phyloP scores from a whole-genome alignment of 2,329 filamentous ascomycete genomes.

The Colletotrichum gloeosporioides region DNA sequence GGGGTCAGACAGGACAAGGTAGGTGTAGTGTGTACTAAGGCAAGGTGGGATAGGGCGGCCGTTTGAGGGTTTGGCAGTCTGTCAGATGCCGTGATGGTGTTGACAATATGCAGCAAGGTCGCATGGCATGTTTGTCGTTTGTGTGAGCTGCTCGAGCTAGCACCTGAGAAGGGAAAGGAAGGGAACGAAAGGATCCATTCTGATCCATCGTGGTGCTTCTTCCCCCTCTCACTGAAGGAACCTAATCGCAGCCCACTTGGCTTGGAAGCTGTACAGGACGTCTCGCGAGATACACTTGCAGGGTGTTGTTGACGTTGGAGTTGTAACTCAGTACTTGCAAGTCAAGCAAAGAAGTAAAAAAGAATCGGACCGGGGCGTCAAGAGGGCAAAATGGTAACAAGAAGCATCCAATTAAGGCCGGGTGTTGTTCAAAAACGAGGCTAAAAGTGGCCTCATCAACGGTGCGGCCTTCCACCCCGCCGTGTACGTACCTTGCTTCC shows the following conservation, averaged over 20 bases:
- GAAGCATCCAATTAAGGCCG: not conserved
- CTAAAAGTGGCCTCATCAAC: constrained; percentile 17
- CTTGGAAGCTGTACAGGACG: not conserved
- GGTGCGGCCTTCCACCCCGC: not conserved
- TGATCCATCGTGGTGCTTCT: not conserved
- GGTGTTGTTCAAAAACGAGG: not conserved
- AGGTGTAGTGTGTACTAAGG: not conserved
- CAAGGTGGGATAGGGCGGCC: not conserved
- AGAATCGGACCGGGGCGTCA: not conserved
- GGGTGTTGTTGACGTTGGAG: not conserved
- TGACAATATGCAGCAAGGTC: not conserved
- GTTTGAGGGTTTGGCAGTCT: not conserved
- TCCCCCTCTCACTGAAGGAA: not conserved
- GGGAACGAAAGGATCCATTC: not conserved
- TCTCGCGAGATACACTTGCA: not conserved
- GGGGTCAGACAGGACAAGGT: not conserved
- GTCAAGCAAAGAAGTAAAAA: not conserved
- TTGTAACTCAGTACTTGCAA: not conserved
- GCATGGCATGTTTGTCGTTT: not conserved
- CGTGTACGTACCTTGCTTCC: not conserved
- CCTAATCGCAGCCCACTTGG: not conserved
- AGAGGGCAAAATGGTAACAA: not conserved
- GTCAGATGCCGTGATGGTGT: not conserved
- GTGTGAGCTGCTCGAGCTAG: not conserved
- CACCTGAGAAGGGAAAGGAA: not conserved